These are phyloP conservation scores for Taphrina wiesneri DNA, from an alignment of 1,139 yeast species.

Conservation along the genomic window DNA sequence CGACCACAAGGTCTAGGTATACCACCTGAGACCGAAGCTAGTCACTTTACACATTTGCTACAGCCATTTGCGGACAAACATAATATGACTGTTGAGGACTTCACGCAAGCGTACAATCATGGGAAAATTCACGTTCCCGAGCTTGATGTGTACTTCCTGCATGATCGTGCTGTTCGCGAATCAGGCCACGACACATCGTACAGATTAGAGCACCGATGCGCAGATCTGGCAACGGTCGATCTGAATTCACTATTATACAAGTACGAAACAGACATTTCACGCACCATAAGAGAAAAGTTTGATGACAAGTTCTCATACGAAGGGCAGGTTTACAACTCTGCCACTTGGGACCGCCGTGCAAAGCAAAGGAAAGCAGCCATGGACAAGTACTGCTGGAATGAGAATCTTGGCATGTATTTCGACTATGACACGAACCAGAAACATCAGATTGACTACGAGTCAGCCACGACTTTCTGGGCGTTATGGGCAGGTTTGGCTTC, in stretches of 20 bases:
- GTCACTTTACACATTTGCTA: slow-evolving; percentile 77
- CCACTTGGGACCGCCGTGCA: slow-evolving; percentile 64
- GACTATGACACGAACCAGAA: slow-evolving; percentile 73
- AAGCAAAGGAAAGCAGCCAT: slow-evolving; percentile 57
- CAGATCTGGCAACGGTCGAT: slow-evolving; percentile 87
- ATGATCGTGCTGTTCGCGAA: slow-evolving; percentile 94
- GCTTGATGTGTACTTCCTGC: slow-evolving; percentile 82
- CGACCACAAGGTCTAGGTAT: slow-evolving; percentile 88
- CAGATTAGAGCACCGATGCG: slow-evolving; percentile 86
- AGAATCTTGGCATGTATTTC: slow-evolving; percentile 70
- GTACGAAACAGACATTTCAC: slow-evolving; percentile 83
- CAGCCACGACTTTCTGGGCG: slow-evolving; percentile 93
- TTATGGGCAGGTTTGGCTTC: slow-evolving; percentile 81
- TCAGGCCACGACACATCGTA: slow-evolving; percentile 96
- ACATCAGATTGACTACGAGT: slow-evolving; percentile 66
- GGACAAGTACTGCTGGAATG: slow-evolving; percentile 81
- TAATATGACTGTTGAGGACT: slow-evolving; percentile 63
- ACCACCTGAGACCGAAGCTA: slow-evolving; percentile 94
- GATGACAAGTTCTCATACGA: slow-evolving; percentile 50
- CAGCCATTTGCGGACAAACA: slow-evolving; percentile 69
- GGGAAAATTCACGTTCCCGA: slow-evolving; percentile 70
- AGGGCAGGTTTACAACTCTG: slow-evolving; percentile 52
- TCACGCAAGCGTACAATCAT: slow-evolving; percentile 67
- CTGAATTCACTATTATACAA: slow-evolving; percentile 82
- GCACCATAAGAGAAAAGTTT: slow-evolving; percentile 60